Base-by-base conservation (phyloP, 257 asterid species). In the Agastache rugosa region DNA sequence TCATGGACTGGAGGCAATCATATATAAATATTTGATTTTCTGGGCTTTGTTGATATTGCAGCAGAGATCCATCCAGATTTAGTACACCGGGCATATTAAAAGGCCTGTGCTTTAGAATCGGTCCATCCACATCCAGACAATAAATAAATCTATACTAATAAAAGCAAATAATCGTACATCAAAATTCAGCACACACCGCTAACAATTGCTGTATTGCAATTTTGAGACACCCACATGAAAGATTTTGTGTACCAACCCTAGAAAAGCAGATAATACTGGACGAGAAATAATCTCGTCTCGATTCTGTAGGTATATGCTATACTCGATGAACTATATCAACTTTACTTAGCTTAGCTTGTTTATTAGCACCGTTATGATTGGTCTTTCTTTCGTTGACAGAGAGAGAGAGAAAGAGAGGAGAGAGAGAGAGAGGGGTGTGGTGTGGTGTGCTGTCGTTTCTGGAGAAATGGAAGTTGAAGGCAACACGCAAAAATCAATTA, bases 41-140 rank as follows among this genome's bases (percentile, higher is more conserved):
- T 73, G 80, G 54, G 54, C 27, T 51, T 12, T 73, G 66, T 41
- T 68, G 81, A 79, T 77, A 42, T 51, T 69, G 81, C 45, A 54
- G 73, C 74, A 73, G 80, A 69, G 77, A 85, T 77, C n/a, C n/a
- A n/a, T n/a, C n/a, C n/a, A n/a, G n/a, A n/a, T 77, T 71, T 63
- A 72, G 79, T 77, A 79, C 84, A 71, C 39, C 23, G 66, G 54
- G 19, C 39, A 16, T 54, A 75, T 44, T 80, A 74, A 74, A 71
- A 62, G 31, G 37, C 51, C 17, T 20, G 6, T 19, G 25, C 9
- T 12, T 35, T 37, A 31, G 65, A 75, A 75, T 55, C 23, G 35
- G 69, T 54, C 73, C 74, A 55, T 55, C 48, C 68, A 55, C 15
- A 22, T 51, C 17, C 78, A 45, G 16, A 45, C 77, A 45, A 60